phyloP scores from a whole-genome alignment of 2,329 filamentous ascomycete species.

The Fusarium nelsonii region DNA sequence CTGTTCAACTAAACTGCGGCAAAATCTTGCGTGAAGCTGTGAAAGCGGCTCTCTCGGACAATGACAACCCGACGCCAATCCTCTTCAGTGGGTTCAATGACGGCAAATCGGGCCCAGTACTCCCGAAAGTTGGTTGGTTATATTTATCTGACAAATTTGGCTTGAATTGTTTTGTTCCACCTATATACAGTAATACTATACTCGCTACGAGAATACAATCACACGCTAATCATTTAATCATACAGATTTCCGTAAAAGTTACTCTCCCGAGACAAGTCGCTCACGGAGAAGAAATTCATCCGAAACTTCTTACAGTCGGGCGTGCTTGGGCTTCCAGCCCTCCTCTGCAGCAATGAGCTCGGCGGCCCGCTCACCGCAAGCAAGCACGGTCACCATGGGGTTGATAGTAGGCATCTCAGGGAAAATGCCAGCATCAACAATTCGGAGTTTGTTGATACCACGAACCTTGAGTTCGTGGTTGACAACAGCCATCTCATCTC shows the following conservation, averaged over 20 bases:
- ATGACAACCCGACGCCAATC: conserved; percentile 9
- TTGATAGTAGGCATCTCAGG: conserved; percentile 89
- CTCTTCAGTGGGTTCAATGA: conserved; percentile 1
- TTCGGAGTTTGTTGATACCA: conserved; percentile 78
- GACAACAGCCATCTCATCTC: conserved; percentile 82
- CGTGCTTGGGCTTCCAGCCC: conserved; percentile 57
- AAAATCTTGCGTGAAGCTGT: conserved; percentile 20
- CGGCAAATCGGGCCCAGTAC: conserved; percentile 28
- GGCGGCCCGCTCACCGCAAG: conserved; percentile 84
- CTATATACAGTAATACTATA: conserved; percentile 18
- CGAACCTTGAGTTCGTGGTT: conserved; percentile 78
- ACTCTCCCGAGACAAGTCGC: conserved; percentile 5
- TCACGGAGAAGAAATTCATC: conserved; percentile 3
- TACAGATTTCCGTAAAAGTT: conserved; percentile 35
- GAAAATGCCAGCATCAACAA: conserved; percentile 90
- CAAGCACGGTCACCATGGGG: conserved; percentile 90
- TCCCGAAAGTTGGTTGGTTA: conserved; percentile 13
- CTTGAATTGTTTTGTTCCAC: conserved; percentile 18
- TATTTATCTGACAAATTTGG: conserved; percentile 1
- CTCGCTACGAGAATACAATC: conserved; percentile 28
- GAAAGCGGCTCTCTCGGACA: conserved; percentile 11
- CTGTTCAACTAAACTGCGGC: conserved; percentile 16
- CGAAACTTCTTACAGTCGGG: conserved; percentile 49
- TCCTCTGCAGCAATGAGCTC: conserved; percentile 82
- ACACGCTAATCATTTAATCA: conserved; percentile 39